Evolutionary conservation across 345 rosid species (phyloP).

Genomic region (Arabidopsis arenosa): DNA sequence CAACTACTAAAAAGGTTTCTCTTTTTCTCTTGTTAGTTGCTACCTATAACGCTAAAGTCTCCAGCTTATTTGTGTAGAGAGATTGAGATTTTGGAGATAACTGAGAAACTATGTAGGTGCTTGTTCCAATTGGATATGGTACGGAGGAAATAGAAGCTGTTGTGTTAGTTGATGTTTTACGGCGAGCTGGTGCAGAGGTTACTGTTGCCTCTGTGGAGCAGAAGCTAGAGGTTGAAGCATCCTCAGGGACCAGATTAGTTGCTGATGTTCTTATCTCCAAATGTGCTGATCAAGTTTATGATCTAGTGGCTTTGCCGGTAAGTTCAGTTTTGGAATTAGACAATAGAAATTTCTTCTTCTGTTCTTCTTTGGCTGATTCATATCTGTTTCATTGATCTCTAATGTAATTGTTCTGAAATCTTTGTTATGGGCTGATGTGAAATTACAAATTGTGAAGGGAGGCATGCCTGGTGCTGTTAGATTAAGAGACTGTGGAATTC

Average conservation of each 20-base stretch:
- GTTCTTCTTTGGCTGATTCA: conserved; percentile 23
- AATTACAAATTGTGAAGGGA: conserved; percentile 58
- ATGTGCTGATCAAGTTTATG: conserved; percentile 67
- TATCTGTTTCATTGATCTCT: neutral
- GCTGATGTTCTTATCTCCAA: conserved; percentile 76
- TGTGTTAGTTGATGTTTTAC: conserved; percentile 69
- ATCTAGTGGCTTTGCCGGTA: conserved; percentile 92
- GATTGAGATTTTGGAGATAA: neutral
- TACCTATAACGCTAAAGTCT: neutral
- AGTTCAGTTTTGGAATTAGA: conserved; percentile 28
- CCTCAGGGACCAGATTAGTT: conserved; percentile 70
- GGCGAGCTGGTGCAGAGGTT: conserved; percentile 93
- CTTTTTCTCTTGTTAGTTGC: neutral
- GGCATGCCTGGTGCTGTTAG: conserved; percentile 98
- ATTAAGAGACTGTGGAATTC: conserved; percentile 75
- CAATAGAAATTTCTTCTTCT: too few relatives aligned
- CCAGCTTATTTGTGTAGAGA: conserved; percentile 16
- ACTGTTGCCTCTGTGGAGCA: conserved; percentile 87
- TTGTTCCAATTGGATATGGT: conserved; percentile 88
- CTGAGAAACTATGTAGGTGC: conserved; percentile 54
- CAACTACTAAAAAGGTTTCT: conserved; percentile 63
- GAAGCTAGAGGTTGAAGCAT: conserved; percentile 78
- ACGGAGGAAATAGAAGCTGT: conserved; percentile 98
- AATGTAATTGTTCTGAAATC: neutral
- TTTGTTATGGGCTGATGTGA: neutral